Evolutionary conservation across 2,329 filamentous ascomycete species (phyloP), one percentile per base, ranked within the genome.

Genomic region (Drechslera avenae): DNA sequence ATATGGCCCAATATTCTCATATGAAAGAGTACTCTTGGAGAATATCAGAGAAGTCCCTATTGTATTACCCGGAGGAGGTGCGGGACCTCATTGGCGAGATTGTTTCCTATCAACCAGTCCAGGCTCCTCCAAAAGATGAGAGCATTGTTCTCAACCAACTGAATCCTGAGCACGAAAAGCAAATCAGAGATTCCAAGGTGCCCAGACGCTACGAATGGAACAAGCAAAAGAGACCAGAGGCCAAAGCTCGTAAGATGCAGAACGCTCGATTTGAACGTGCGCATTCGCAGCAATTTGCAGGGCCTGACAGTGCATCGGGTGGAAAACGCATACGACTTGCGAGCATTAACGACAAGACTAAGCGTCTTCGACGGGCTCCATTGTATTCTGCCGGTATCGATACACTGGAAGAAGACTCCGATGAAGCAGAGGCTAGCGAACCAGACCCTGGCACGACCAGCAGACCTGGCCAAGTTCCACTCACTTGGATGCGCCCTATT

Each of bases 1-100:
- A 78, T 35, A 81, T 85, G 46, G 76, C 82, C 7, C 69, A 77
- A n/a, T 56, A 56, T 16, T 64, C 69, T 50, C 64, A 65, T 8
- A 28, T 36, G 12, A 51, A 51, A 17, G 48, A 47, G n/a, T 32
- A 51, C 19, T 17, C 33, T 31, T 17, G 36, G 13, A 43, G 48
- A 19, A 30, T 46, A 13, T 51, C 48, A 8, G 59, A 63, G 3
- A 65, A 63, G n/a, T 62, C 63, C 12, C 60, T 63, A 19, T 59
- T 64, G 35, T 74, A 67, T 51, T 72, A 63, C 37, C 72, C 72
- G 3, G 57, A 66, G 10, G 63, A 67, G 34, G 59, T 75, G 8
- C 56, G 52, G 5, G 50, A 71, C 28, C 54, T 69, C 16, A 55
- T 69, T 10, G 54, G 56, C 4, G 62, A 64, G 10, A 56, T 58